A percentile compares a stretch with the other conserved stretches of the same genome.
phyloP scores from a whole-genome alignment of 208 protist genomes.

The Angomonas ambiguus region DNA sequence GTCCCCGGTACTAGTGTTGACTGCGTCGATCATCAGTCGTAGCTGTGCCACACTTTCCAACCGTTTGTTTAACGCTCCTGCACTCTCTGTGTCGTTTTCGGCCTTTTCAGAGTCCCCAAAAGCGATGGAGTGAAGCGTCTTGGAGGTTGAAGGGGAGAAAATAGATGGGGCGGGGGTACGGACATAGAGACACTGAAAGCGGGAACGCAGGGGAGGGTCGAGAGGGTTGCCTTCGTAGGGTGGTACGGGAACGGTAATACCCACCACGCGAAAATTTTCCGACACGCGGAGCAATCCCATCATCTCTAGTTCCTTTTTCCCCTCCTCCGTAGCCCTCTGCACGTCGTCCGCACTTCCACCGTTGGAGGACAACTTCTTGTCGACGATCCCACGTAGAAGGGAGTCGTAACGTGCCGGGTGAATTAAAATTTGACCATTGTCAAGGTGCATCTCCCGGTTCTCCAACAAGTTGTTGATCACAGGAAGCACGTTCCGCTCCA shows the following conservation, averaged over 20 bases:
- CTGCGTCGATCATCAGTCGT: constrained; percentile 42
- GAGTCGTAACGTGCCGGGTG: constrained; percentile 85
- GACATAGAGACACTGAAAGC: constrained; percentile 83
- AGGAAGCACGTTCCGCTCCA: constrained; percentile 93
- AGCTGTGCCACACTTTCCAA: constrained; percentile 45
- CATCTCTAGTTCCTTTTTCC: constrained; percentile 44
- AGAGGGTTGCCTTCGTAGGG: constrained; percentile 81
- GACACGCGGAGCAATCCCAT: constrained; percentile 87
- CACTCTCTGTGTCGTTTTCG: constrained; percentile 16
- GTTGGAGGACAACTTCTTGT: constrained; percentile 13
- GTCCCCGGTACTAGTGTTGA: constrained; percentile 52
- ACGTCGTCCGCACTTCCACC: background rate
- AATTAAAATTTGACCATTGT: constrained; percentile 91
- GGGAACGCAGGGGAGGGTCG: constrained; percentile 80
- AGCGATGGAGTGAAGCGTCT: background rate
- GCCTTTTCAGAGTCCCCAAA: background rate
- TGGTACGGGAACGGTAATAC: constrained; percentile 91
- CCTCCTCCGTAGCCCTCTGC: constrained; percentile 18
- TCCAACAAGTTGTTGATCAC: constrained; percentile 95
- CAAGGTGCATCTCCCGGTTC: constrained; percentile 95
- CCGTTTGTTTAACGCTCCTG: constrained; percentile 10
- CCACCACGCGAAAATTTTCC: constrained; percentile 92
- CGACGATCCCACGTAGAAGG: constrained; percentile 53
- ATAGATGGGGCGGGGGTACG: constrained; percentile 24
- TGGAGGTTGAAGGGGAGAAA: constrained; percentile 4